Percentiles rank a stretch among this genome's conserved stretches.
Evolutionary conservation across 345 rosid genomes (phyloP).

Genomic region (Acer saccharum): DNA sequence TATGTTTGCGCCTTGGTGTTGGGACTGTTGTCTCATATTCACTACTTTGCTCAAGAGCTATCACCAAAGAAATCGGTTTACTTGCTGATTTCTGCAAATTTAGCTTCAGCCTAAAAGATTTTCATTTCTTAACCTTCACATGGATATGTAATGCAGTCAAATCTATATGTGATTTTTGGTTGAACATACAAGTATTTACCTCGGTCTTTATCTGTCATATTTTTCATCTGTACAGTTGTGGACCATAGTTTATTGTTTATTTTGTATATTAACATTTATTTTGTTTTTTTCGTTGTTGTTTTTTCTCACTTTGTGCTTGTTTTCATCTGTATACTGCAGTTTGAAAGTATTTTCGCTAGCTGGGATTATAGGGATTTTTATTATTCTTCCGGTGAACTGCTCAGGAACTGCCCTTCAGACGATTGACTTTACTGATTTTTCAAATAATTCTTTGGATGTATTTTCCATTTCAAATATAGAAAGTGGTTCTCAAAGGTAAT

Average conservation of each 20-base stretch:
- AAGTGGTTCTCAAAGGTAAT: conserved; percentile 64
- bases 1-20: not conserved
- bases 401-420: conserved; percentile 60
- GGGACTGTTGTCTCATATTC: not conserved
- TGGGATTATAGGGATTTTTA: conserved; percentile 80
- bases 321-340: conserved; percentile 53
- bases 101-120: not conserved
- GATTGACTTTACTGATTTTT: conserved; percentile 65
- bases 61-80: not conserved
- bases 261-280: conserved; percentile 1
- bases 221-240: not conserved
- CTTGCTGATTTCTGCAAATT: not conserved
- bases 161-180: not conserved
- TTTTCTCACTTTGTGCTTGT: conserved; percentile 17
- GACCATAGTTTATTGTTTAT: conserved; percentile 5
- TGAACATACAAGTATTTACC: not conserved
- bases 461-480: conserved; percentile 83
- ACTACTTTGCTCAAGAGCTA: not conserved
- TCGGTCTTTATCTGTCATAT: not conserved
- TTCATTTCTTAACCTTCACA: not conserved
- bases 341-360: conserved; percentile 84
- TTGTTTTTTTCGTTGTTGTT: conserved; percentile 5
- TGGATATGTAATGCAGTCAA: not conserved
- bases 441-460: conserved; percentile 75
- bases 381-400: conserved; percentile 90